These are phyloP conservation scores for Bonnemaisonia californica DNA, from an alignment of 31 red algal species.

Conservation along the genomic window DNA sequence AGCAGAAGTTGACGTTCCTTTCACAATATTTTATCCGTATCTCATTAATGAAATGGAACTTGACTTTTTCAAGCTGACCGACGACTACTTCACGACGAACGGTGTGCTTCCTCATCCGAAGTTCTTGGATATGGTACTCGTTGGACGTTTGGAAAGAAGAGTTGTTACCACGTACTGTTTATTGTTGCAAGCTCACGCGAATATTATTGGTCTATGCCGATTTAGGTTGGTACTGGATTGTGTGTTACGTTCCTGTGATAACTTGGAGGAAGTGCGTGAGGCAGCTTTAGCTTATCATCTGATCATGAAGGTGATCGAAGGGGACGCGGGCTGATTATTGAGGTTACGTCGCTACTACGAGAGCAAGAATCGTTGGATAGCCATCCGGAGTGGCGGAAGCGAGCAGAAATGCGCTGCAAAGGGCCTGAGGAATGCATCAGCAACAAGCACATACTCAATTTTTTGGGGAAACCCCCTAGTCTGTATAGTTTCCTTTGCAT, in stretches of 20 bases:
- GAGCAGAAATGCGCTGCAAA: too few relatives aligned
- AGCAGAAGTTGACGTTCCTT: conserved; percentile 45
- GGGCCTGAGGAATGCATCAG: too few relatives aligned
- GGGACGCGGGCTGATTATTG: background rate
- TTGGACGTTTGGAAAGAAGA: conserved; percentile 52
- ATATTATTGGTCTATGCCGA: conserved; percentile 38
- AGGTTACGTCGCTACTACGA: background rate
- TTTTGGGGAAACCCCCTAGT: background rate
- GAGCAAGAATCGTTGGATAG: background rate
- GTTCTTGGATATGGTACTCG: conserved; percentile 37
- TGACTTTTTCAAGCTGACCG: conserved; percentile 23
- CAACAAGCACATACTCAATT: too few relatives aligned
- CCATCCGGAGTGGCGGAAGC: background rate
- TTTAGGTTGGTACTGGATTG: conserved; percentile 52
- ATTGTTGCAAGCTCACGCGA: conserved; percentile 27
- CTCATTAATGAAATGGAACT: conserved; percentile 63
- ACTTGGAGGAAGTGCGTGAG: conserved; percentile 46
- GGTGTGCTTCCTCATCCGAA: conserved; percentile 27
- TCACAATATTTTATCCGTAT: conserved; percentile 59
- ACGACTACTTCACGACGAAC: conserved; percentile 39
- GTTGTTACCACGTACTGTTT: conserved; percentile 64
- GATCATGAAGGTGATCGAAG: conserved; percentile 18
- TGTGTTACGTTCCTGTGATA: conserved; percentile 26
- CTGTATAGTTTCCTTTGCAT: background rate
- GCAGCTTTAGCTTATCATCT: conserved; percentile 26